Conservation (phyloP, 345 rosid species). For the Dovyalis caffra region DNA sequence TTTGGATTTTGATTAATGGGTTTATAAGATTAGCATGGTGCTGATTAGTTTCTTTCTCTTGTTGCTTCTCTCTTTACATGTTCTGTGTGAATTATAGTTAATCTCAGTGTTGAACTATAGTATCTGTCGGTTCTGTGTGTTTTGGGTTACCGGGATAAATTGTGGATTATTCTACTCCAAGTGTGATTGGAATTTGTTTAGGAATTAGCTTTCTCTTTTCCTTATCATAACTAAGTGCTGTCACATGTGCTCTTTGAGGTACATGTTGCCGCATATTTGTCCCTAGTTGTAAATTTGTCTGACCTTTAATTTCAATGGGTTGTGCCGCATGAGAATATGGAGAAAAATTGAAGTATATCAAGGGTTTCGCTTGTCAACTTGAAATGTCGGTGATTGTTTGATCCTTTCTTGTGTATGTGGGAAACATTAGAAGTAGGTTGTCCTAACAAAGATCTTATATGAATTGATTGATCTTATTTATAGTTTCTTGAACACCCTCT, state of each 20-base stretch:
- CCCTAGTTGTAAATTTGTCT: neutral
- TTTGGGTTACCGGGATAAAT: neutral
- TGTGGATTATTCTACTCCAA: neutral
- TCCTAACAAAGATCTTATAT: neutral
- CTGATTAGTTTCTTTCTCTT: neutral
- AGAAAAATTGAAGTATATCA: neutral
- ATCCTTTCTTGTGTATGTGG: neutral
- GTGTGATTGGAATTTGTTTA: neutral
- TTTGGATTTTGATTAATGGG: conserved; percentile 2
- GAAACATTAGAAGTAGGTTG: neutral
- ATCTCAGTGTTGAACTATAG: neutral
- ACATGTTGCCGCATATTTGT: neutral
- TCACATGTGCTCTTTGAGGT: neutral
- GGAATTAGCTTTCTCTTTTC: neutral
- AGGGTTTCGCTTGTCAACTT: neutral
- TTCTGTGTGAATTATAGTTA: neutral
- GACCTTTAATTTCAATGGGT: neutral
- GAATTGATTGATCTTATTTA: neutral
- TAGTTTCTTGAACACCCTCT: neutral
- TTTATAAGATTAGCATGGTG: neutral
- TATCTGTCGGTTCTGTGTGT: neutral
- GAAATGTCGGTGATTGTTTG: neutral
- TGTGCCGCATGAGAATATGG: neutral
- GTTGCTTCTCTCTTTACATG: neutral
- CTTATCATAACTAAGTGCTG: neutral